phyloP scores from a whole-genome alignment of 2,329 filamentous ascomycete species.

The Xylaria sp. region DNA sequence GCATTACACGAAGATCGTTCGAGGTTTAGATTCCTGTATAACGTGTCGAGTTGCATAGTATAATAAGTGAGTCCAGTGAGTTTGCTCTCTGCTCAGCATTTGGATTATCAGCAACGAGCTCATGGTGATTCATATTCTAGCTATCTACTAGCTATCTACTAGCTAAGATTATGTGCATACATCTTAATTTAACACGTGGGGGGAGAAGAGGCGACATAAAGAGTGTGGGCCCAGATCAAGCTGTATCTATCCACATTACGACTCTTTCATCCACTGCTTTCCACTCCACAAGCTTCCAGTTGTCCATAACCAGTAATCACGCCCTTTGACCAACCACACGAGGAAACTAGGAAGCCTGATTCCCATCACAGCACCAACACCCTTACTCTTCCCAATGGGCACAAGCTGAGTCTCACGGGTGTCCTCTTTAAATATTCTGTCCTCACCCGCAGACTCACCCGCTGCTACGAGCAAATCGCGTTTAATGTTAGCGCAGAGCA shows the following conservation, averaged over 20 bases:
- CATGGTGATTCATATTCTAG: conserved; percentile 7
- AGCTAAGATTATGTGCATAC: background rate
- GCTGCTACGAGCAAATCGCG: conserved; percentile 58
- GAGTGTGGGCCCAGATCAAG: no score
- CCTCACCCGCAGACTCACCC: conserved; percentile 36
- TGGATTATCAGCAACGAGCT: background rate
- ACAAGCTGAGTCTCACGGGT: conserved; percentile 59
- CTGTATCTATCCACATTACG: conserved; percentile 13
- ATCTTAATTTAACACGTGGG: background rate
- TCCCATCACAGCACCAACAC: conserved; percentile 58
- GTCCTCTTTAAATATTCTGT: conserved; percentile 57
- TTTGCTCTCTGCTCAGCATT: conserved; percentile 7
- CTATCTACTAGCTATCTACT: conserved; percentile 21
- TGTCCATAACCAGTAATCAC: conserved; percentile 64
- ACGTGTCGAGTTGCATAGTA: conserved; percentile 14
- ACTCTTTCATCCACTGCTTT: conserved; percentile 61
- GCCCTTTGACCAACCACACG: conserved; percentile 62
- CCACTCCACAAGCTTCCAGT: conserved; percentile 61
- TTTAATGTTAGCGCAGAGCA: conserved; percentile 60
- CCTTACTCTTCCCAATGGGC: conserved; percentile 58
- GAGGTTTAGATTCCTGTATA: conserved; percentile 14
- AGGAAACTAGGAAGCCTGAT: conserved; percentile 56
- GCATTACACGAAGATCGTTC: background rate
- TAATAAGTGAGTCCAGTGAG: conserved; percentile 2
- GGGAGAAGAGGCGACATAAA: background rate